These are phyloP conservation scores for Colletotrichum graminicola DNA, from an alignment of 2,329 filamentous ascomycete species.

Conservation along the genomic window DNA sequence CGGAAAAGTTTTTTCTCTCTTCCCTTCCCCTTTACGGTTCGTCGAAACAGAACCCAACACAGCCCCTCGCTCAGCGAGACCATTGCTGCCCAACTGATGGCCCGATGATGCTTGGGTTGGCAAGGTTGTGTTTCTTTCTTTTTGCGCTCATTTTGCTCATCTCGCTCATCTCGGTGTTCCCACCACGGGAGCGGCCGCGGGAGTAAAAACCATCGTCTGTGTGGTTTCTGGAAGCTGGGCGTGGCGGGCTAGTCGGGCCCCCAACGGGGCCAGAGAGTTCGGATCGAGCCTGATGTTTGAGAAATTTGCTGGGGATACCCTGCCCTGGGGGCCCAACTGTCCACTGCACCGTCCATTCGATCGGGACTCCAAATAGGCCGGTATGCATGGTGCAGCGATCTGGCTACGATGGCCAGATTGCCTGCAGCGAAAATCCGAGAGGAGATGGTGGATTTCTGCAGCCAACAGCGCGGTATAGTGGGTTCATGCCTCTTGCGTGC, in stretches of 20 bases:
- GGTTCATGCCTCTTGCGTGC: constrained; percentile 30
- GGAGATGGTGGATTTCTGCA: constrained; percentile 16
- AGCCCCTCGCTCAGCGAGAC: constrained; percentile 27
- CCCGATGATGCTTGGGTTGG: constrained; percentile 25
- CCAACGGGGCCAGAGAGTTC: constrained; percentile 30
- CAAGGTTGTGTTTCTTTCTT: constrained; percentile 30
- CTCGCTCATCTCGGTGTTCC: constrained; percentile 21
- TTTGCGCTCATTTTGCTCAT: constrained; percentile 16
- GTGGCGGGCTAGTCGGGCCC: constrained; percentile 11
- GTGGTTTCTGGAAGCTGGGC: constrained; percentile 18
- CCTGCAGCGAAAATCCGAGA: constrained; percentile 22
- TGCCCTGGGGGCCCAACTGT: constrained; percentile 31
- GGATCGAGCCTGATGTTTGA: constrained; percentile 31
- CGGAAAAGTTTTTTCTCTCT: constrained; percentile 5
- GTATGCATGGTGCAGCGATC: constrained; percentile 26
- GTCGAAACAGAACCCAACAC: constrained; percentile 19
- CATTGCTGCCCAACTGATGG: constrained; percentile 38
- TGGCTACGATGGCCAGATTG: constrained; percentile 19
- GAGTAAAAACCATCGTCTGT: constrained; percentile 13
- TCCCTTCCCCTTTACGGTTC: not conserved
- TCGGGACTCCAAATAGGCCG: constrained; percentile 22
- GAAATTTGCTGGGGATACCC: constrained; percentile 22
- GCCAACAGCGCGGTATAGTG: constrained; percentile 3
- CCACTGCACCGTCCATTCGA: constrained; percentile 10
- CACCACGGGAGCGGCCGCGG: constrained; percentile 31